Conservation (phyloP, 2,329 filamentous ascomycete genomes). For the Colletotrichum destructivum region DNA sequence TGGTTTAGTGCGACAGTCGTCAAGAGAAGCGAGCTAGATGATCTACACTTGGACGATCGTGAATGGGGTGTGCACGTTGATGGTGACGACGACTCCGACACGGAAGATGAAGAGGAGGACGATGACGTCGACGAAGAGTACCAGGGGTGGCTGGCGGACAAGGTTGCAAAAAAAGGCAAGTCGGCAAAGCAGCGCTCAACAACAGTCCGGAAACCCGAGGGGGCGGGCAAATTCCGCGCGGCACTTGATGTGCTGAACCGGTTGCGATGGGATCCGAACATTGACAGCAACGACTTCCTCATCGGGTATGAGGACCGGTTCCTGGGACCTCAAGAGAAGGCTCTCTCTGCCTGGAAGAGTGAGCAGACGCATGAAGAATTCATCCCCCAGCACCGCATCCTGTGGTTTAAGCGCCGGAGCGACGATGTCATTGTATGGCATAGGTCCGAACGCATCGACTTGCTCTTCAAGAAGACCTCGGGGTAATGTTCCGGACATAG, state of each 20-base stretch:
- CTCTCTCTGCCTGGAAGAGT: constrained; percentile 70
- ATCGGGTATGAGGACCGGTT: constrained; percentile 76
- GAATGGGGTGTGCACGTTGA: constrained; percentile 66
- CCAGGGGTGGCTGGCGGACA: constrained; percentile 5
- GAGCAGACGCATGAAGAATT: constrained; percentile 77
- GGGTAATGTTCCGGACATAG: background rate
- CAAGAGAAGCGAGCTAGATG: constrained; percentile 55
- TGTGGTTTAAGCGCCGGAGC: constrained; percentile 71
- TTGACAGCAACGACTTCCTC: constrained; percentile 68
- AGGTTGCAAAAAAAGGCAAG: constrained; percentile 42
- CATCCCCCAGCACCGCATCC: constrained; percentile 75
- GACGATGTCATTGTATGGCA: constrained; percentile 72
- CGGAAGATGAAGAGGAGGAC: constrained; percentile 51
- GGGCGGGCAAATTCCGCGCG: constrained; percentile 66
- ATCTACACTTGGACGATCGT: constrained; percentile 62
- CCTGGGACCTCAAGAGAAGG: constrained; percentile 66
- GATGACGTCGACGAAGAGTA: constrained; percentile 36
- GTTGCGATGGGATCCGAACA: constrained; percentile 71
- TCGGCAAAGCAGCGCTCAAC: constrained; percentile 30
- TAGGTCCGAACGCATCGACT: constrained; percentile 65
- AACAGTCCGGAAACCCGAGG: constrained; percentile 49
- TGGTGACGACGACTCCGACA: constrained; percentile 60
- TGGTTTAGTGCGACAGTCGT: constrained; percentile 64
- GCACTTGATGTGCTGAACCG: constrained; percentile 72
- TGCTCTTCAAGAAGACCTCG: constrained; percentile 50